Base-by-base conservation (phyloP, 2,329 filamentous ascomycete species). In the Colletotrichum brevisporum region DNA sequence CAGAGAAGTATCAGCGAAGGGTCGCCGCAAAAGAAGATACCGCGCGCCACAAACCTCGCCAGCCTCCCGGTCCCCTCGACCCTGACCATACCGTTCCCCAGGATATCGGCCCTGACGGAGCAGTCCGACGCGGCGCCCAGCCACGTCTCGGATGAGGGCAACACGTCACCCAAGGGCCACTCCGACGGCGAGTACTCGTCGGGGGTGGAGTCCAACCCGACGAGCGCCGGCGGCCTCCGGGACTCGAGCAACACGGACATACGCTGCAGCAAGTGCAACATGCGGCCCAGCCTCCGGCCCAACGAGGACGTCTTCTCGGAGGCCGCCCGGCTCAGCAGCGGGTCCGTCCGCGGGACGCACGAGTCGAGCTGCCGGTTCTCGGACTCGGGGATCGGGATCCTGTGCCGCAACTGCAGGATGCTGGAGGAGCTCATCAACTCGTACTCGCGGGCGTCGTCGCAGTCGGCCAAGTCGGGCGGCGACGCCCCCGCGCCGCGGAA, bases 261-360 rank as follows among this genome's bases (percentile, higher is more conserved):
- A 6, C 55, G 67, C 9, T 69, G 67, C 51, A 69, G 67, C 50
- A 69, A 69, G 16, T 69, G 67, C 45, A 67, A 69, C 56, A 69
- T 69, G 63, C 50, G 67, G 21, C 62, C 63, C 1, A 61, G 55
- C 8, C 67, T 69, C 24, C 67, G 62, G 4, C 56, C 67, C 1
- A 31, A 66, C 36, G 62, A 69, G 21, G 50, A 61, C 8, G 36
- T 69, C 2, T 69, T 69, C 26, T 26, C 43, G 15, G 43, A 56
- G 12, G 31, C 10, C 45, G 24, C 6, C 10, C 45, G 24, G 5
- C 4, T 67, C 55, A 56, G 62, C 55, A 56, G 62, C 21, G 51
- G 13, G 24, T n/a, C 62, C 2, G 48, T 26, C 18, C 50, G 21
- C 18, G 24, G 13, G 10, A 50, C 62, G 45, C 52, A 41, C 13